A percentile compares a stretch with the other conserved stretches of the same genome.
Conservation (phyloP, 2,329 filamentous ascomycete species). For the Fusarium sambucinum region DNA sequence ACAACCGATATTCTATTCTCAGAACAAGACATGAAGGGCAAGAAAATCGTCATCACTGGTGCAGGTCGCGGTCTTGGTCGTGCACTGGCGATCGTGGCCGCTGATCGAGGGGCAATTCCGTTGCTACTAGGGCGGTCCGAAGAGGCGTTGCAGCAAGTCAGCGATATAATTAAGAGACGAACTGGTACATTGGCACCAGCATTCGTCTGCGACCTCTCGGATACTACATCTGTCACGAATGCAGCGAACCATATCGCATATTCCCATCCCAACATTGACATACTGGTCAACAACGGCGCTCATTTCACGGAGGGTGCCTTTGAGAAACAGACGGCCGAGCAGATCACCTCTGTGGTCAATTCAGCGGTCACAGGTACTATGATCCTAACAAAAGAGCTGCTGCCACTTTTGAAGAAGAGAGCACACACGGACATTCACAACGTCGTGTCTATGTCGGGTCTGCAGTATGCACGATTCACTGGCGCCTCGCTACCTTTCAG, state of each 20-base stretch:
- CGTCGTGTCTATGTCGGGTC: constrained; percentile 1
- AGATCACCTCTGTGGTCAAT: constrained; percentile 1
- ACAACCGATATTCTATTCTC: no score
- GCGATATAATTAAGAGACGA: background rate
- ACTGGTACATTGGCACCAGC: background rate
- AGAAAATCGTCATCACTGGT: constrained; percentile 3
- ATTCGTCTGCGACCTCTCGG: background rate
- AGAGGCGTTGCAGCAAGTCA: background rate
- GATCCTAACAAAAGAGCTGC: background rate
- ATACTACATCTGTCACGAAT: background rate
- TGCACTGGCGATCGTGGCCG: constrained; percentile 1
- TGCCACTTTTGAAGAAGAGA: background rate
- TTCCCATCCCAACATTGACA: background rate
- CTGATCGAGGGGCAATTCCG: background rate
- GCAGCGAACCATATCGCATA: background rate
- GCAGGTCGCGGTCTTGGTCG: constrained; percentile 2
- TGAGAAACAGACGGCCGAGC: background rate
- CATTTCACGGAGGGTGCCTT: background rate
- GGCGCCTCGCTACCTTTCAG: constrained; percentile 1
- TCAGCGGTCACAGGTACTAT: constrained; percentile 8
- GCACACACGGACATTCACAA: background rate
- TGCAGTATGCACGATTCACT: background rate
- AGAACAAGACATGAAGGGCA: constrained; percentile 3
- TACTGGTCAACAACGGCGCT: background rate
- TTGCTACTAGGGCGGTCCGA: background rate